A percentile compares a stretch with the other conserved stretches of the same genome.
Evolutionary conservation across 2,329 filamentous ascomycete species (phyloP).

Genomic region (Colletotrichum limetticola): DNA sequence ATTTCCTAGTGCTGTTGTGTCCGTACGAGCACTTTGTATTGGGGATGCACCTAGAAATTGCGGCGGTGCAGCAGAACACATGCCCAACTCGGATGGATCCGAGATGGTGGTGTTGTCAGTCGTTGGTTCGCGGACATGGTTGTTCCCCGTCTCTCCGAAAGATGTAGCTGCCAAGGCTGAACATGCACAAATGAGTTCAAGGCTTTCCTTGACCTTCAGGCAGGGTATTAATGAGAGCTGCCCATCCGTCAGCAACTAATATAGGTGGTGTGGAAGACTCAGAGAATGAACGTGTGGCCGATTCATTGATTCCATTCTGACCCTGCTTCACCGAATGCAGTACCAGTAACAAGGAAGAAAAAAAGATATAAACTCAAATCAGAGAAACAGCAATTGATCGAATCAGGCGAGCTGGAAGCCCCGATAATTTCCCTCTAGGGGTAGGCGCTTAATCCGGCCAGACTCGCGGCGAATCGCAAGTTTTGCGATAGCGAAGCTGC

Average conservation of each 20-base stretch:
- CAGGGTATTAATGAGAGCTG: not conserved
- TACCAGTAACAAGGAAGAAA: not conserved
- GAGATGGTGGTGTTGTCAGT: not conserved
- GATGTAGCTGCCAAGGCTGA: not conserved
- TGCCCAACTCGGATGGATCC: conserved; percentile 1
- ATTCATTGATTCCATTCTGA: not conserved
- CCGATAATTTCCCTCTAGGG: conserved; percentile 2
- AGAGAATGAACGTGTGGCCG: no score
- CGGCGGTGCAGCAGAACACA: conserved; percentile 17
- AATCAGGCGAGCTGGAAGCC: not conserved
- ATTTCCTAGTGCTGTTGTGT: not conserved
- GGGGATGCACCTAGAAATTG: conserved; percentile 10
- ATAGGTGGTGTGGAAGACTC: no score
- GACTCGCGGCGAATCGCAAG: not conserved
- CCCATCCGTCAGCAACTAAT: no score
- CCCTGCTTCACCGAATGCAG: not conserved
- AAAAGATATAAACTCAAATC: not conserved
- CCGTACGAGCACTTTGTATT: not conserved
- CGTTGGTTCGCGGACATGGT: conserved; percentile 25
- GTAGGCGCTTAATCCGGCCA: not conserved
- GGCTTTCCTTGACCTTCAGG: not conserved
- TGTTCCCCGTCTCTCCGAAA: conserved; percentile 21
- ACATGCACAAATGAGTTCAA: not conserved
- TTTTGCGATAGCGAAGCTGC: not conserved
- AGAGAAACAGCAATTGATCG: not conserved